phyloP scores from a whole-genome alignment of 192 early-diverging fungal species.

The Gaertneriomyces sp. region DNA sequence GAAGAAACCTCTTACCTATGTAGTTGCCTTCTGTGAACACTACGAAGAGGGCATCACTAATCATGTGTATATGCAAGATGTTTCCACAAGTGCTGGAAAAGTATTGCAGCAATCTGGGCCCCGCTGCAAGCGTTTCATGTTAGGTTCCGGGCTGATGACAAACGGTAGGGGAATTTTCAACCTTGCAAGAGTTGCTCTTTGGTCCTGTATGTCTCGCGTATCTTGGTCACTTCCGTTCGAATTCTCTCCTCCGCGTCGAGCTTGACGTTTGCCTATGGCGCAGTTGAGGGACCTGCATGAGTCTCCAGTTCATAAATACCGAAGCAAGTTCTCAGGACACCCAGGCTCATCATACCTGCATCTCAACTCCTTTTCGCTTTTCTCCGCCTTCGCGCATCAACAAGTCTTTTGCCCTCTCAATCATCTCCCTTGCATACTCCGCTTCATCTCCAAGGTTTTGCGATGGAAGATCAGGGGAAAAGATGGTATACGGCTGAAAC shows the following conservation, averaged over 20 bases:
- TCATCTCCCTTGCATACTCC: slow-evolving; percentile 24
- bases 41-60: slow-evolving; percentile 11
- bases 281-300: no score
- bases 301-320: background rate
- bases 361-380: slow-evolving; percentile 24
- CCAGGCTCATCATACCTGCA: slow-evolving; percentile 11
- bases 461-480: slow-evolving; percentile 19
- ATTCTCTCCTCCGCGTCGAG: slow-evolving; percentile 19
- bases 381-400: slow-evolving; percentile 10
- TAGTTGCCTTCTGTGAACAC: slow-evolving; percentile 18
- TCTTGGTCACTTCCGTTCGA: slow-evolving; percentile 3
- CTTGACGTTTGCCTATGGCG: slow-evolving; percentile 24
- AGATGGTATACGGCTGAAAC: slow-evolving; percentile 31
- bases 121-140: slow-evolving; percentile 6
- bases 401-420: slow-evolving; percentile 24
- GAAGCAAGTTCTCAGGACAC: background rate
- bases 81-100: slow-evolving; percentile 26
- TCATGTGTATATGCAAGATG: slow-evolving; percentile 11
- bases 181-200: slow-evolving; percentile 24
- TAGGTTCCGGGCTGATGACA: background rate
- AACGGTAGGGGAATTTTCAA: background rate
- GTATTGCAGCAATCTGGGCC: slow-evolving; percentile 24
- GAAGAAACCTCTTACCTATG: slow-evolving; percentile 13
- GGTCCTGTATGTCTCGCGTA: slow-evolving; percentile 14
- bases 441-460: slow-evolving; percentile 7